Evolutionary conservation across 108 stramenopile genomes (phyloP), one percentile per base, ranked within the genome.

Genomic region (Cyclotella cryptica): DNA sequence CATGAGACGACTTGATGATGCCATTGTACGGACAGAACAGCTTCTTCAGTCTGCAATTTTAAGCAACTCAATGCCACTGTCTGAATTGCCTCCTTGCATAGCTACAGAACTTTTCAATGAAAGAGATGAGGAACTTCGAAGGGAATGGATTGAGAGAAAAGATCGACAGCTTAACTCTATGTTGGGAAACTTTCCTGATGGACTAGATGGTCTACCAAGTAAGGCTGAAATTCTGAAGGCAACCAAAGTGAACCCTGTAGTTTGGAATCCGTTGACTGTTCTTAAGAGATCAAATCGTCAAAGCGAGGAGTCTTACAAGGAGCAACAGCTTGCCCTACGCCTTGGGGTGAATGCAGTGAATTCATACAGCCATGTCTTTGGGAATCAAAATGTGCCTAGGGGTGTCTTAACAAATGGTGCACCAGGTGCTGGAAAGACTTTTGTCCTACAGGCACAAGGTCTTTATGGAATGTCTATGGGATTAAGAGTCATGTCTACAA

Each of bases 381-480:
- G 66, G 24, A 24, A 13, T 13, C 21, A 18, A 10, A 59, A 21
- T 2, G 0, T 47, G 10, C 59, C 47, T 60, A 77, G 46, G 1
- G 39, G 70, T n/a, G n/a, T n/a, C n/a, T n/a, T n/a, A n/a, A n/a
- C n/a, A n/a, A n/a, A n/a, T n/a, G n/a, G n/a, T n/a, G n/a, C n/a
- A n/a, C n/a, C n/a, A n/a, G n/a, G n/a, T n/a, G n/a, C n/a, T n/a
- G n/a, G n/a, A n/a, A n/a, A n/a, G n/a, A n/a, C n/a, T n/a, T n/a
- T n/a, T n/a, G n/a, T n/a, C n/a, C n/a, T n/a, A n/a, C n/a, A n/a
- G 35, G 21, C 18, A 14, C 30, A 30, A 0, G 59, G 24, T 12
- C 30, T 78, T 59, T 78, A 69, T 27, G 69, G 61, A 22, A 58
- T 78, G 10, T 78, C 69, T 0, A 1, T 45, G 19, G 77, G 69